phyloP scores from a whole-genome alignment of 441 rosid species.

The Isatis lusitanica region DNA sequence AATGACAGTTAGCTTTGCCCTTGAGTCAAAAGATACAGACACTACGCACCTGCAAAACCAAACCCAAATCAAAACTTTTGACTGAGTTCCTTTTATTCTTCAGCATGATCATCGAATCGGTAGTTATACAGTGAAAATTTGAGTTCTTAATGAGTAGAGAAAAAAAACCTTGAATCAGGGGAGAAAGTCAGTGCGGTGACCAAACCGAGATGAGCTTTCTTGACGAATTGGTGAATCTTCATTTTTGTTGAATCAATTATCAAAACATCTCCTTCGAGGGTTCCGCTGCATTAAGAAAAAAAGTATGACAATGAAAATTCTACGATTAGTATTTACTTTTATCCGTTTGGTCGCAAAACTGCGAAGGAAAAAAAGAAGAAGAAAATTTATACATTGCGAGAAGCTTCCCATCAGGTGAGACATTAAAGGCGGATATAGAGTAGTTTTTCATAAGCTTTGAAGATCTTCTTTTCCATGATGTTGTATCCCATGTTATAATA shows the following conservation, averaged over 20 bases:
- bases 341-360: neutral
- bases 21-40: conserved; percentile 90
- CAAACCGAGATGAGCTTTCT: conserved; percentile 81
- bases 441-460: conserved; percentile 61
- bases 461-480: conserved; percentile 59
- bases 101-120: neutral
- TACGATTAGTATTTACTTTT: neutral
- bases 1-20: conserved; percentile 74
- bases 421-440: conserved; percentile 66
- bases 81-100: conserved; percentile 1
- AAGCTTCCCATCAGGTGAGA: conserved; percentile 82
- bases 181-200: conserved; percentile 84
- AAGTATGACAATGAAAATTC: neutral
- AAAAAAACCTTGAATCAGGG: conserved; percentile 74
- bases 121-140: neutral
- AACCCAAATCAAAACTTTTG: conserved; percentile 33
- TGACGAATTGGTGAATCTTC: conserved; percentile 48
- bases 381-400: conserved; percentile 61
- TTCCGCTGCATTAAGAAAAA: conserved; percentile 56
- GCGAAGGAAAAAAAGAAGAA: neutral
- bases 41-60: conserved; percentile 65
- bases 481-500: conserved; percentile 72
- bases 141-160: conserved; percentile 5
- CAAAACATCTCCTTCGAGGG: conserved; percentile 62
- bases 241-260: conserved; percentile 53